Evolutionary conservation across 2,329 filamentous ascomycete species (phyloP).

Genomic region (Fusarium decemcellulare): DNA sequence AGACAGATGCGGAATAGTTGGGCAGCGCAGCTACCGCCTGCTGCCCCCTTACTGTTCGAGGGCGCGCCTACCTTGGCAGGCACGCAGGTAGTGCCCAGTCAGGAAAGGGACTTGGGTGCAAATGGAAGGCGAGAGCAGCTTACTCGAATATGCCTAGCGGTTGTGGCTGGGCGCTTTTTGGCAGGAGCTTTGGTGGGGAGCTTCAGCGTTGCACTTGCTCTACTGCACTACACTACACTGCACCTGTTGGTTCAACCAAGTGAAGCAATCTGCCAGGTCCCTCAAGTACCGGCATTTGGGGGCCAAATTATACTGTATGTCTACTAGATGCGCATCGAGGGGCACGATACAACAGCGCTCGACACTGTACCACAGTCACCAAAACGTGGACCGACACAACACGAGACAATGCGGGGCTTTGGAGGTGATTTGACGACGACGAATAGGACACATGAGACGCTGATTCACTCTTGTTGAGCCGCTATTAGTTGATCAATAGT

Average conservation of each 20-base stretch:
- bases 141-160: no score
- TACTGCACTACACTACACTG: background rate
- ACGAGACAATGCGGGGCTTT: constrained; percentile 31
- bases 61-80: constrained; percentile 1
- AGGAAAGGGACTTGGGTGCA: background rate
- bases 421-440: background rate
- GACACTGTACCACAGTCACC: constrained; percentile 5
- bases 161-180: no score
- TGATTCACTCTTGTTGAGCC: background rate
- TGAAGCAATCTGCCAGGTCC: background rate
- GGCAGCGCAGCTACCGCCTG: constrained; percentile 5
- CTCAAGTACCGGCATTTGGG: background rate
- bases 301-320: background rate
- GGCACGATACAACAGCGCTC: background rate
- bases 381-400: constrained; percentile 14
- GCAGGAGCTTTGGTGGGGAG: constrained; percentile 19
- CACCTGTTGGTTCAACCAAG: no score
- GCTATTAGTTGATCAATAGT: background rate
- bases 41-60: constrained; percentile 9
- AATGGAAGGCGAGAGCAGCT: no score
- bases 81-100: constrained; percentile 4
- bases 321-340: no score
- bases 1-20: constrained; percentile 40
- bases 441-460: constrained; percentile 15
- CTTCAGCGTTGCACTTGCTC: background rate